phyloP scores from a whole-genome alignment of 2,329 filamentous ascomycete species.

The Claviceps sp. region DNA sequence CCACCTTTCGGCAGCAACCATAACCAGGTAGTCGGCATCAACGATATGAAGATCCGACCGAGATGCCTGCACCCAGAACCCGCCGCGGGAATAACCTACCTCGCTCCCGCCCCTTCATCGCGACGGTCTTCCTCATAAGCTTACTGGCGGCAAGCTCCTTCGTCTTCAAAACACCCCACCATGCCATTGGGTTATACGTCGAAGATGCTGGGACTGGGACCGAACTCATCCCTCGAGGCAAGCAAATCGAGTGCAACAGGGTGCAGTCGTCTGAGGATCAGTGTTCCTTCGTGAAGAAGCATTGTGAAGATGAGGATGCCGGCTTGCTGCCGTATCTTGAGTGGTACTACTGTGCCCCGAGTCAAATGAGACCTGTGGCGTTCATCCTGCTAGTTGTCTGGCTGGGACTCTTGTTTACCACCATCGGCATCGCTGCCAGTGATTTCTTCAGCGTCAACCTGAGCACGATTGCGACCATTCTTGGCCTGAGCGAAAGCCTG shows the following conservation, averaged over 20 bases:
- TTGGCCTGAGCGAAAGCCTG: constrained; percentile 91
- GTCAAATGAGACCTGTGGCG: constrained; percentile 56
- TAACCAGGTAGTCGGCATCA: not conserved
- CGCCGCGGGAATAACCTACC: constrained; percentile 25
- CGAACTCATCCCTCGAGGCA: constrained; percentile 14
- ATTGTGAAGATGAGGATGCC: constrained; percentile 82
- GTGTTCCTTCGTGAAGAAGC: constrained; percentile 70
- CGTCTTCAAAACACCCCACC: constrained; percentile 13
- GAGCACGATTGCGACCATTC: constrained; percentile 75
- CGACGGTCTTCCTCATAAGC: constrained; percentile 32
- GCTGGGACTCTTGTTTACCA: constrained; percentile 84
- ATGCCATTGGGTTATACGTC: constrained; percentile 1
- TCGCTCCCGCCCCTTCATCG: constrained; percentile 36
- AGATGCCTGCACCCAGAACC: constrained; percentile 7
- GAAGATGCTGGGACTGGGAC: not conserved
- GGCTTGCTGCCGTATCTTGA: constrained; percentile 79
- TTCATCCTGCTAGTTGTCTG: constrained; percentile 68
- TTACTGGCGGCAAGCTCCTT: constrained; percentile 32
- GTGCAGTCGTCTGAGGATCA: constrained; percentile 69
- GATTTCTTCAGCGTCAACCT: constrained; percentile 98
- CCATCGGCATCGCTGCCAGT: constrained; percentile 92
- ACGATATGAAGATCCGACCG: constrained; percentile 9
- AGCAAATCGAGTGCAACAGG: constrained; percentile 51
- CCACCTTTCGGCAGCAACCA: not conserved
- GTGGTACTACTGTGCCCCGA: constrained; percentile 77